Percentiles rank a stretch among this genome's conserved stretches.
phyloP scores from a whole-genome alignment of 345 rosid genomes.

The Reutealis trisperma region DNA sequence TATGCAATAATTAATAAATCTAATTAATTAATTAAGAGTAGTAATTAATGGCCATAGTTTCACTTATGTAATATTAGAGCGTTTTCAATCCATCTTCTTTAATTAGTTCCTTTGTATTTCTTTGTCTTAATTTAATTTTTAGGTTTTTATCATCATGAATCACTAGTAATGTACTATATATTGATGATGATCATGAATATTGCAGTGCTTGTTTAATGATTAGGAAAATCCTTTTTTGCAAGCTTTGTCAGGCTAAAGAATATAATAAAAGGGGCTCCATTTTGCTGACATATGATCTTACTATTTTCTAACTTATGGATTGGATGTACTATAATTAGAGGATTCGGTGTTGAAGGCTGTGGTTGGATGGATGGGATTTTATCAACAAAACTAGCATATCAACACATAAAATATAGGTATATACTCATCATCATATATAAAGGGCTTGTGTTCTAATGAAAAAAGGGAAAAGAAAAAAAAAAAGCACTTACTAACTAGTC shows the following conservation, averaged over 20 bases:
- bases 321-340: not conserved
- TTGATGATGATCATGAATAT: not conserved
- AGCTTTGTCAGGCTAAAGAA: slow-evolving; percentile 16
- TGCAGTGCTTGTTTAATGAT: slow-evolving; percentile 18
- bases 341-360: not conserved
- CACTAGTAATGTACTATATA: no score
- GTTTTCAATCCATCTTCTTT: not conserved
- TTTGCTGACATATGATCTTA: slow-evolving; percentile 10
- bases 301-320: slow-evolving; percentile 2
- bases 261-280: slow-evolving; percentile 23
- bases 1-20: slow-evolving; percentile 35
- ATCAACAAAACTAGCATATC: no score
- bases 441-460: not conserved
- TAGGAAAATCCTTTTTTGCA: slow-evolving; percentile 16
- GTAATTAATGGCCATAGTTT: not conserved
- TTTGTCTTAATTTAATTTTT: not conserved
- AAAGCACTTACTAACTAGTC: not conserved
- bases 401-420: not conserved
- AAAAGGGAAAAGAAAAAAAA: no score
- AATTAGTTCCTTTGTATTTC: slow-evolving; percentile 5
- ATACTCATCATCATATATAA: not conserved
- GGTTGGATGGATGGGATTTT: not conserved
- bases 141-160: not conserved
- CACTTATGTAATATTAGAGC: not conserved
- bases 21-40: not conserved